Base-by-base conservation (phyloP, 345 rosid species). In the Euphorbia lathyris region DNA sequence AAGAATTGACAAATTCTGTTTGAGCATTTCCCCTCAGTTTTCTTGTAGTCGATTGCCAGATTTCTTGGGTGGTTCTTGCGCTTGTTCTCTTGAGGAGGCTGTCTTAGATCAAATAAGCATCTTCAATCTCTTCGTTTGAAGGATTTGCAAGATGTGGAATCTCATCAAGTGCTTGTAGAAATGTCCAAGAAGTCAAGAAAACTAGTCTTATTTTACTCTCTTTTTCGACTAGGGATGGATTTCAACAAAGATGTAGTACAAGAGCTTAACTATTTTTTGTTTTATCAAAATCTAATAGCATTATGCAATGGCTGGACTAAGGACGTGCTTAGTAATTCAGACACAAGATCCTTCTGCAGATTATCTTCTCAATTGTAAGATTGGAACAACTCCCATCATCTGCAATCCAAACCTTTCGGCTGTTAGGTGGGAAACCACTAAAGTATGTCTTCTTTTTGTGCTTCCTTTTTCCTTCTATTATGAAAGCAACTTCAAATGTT, bases 311-410 rank as follows among this genome's bases (percentile, higher is more conserved):
- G 74, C 84, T 66, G 97, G 97, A 53, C 80, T 86, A 5, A 87
- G 72, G 40, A 89, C 97, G 52, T 91, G 96, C 74, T 86, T 91
- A 76, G 89, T 91, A 66, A 72, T 89, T 68, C 96, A 91, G 53
- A 82, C 83, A n/a, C 96, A 88, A 82, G 97, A 93, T 55, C 86
- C 86, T 52, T 85, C 86, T 19, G 90, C 93, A 7, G 96, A 91
- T 22, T 82, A 77, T 84, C 89, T 93, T 68, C 82, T 89, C 25
- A 84, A 88, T 70, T 80, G 78, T 80, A 89, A 89, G 84, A 93
- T 86, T 74, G 88, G 90, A 70, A 79, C 87, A 75, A 78, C 89
- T 71, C 90, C 96, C 30, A 71, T 75, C 19, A 59, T 59, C 23
- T 83, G 86, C 86, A 83, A 68, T 29, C 80, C 71, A 69, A 88